phyloP scores from a whole-genome alignment of 2,329 filamentous ascomycete genomes.

The Drechslerella coelobrocha region DNA sequence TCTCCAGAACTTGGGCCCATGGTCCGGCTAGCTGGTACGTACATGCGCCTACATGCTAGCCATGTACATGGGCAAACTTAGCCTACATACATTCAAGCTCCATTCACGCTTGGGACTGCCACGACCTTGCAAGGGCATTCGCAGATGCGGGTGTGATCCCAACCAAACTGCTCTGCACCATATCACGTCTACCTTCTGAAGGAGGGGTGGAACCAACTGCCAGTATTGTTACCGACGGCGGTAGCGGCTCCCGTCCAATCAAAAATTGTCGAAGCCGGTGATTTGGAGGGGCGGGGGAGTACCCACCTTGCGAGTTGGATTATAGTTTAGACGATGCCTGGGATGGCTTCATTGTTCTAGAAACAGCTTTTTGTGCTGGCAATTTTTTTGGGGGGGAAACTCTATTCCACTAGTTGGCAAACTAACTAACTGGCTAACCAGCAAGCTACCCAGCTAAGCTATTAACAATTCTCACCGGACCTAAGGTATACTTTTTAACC shows the following conservation, averaged over 20 bases:
- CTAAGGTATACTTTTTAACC: not conserved
- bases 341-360: conserved; percentile 6
- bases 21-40: conserved; percentile 2
- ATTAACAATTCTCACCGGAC: not conserved
- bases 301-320: not conserved
- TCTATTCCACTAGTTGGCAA: not conserved
- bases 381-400: conserved; percentile 1
- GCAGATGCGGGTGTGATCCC: not conserved
- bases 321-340: not conserved
- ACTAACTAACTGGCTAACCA: not conserved
- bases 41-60: not conserved
- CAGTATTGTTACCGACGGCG: not conserved
- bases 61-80: not conserved
- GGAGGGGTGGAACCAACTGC: not conserved
- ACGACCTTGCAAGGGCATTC: conserved; percentile 31
- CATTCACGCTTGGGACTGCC: conserved; percentile 11
- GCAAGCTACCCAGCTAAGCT: conserved; percentile 1
- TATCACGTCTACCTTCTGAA: no score
- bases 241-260: not conserved
- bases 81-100: no score
- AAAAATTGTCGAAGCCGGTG: not conserved
- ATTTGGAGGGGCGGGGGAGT: conserved; percentile 1
- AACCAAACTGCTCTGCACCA: conserved; percentile 3
- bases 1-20: conserved; percentile 16
- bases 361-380: conserved; percentile 9